Percentiles rank a stretch among this genome's conserved stretches.
These are phyloP conservation scores for Clathrus columnatus DNA, from an alignment of 768 basidiomycete genomes.

Conservation along the genomic window DNA sequence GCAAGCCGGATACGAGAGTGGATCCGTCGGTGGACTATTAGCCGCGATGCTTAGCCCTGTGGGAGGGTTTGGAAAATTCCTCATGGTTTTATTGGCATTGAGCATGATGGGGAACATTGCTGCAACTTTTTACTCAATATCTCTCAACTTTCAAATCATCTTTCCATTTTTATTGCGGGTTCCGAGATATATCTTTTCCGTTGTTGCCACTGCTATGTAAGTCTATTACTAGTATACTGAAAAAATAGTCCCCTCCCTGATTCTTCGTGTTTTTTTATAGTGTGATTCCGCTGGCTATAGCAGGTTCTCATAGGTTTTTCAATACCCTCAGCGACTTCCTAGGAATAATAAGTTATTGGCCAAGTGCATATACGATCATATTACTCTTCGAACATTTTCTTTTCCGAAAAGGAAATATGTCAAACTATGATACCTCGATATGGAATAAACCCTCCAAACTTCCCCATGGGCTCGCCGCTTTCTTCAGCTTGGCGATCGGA, in stretches of 20 bases:
- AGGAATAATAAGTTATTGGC: conserved; percentile 61
- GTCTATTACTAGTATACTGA: conserved; percentile 21
- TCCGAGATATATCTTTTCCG: conserved; percentile 62
- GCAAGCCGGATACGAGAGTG: conserved; percentile 39
- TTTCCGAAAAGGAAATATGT: conserved; percentile 45
- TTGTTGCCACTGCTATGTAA: conserved; percentile 59
- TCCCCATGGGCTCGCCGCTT: conserved; percentile 56
- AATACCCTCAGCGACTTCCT: conserved; percentile 54
- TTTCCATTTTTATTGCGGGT: conserved; percentile 48
- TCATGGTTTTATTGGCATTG: conserved; percentile 65
- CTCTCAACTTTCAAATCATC: conserved; percentile 64
- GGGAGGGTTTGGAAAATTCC: conserved; percentile 60
- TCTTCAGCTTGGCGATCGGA: conserved; percentile 40
- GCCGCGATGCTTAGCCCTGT: conserved; percentile 52
- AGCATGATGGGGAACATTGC: conserved; percentile 76
- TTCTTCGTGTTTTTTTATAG: conserved; percentile 26
- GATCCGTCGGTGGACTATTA: conserved; percentile 54
- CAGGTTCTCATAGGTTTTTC: conserved; percentile 63
- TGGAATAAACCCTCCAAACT: conserved; percentile 50
- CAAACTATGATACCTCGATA: conserved; percentile 36
- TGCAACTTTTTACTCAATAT: conserved; percentile 73
- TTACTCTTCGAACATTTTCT: conserved; percentile 58
- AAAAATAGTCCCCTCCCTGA: neutral
- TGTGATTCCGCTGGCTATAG: conserved; percentile 57
- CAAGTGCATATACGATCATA: conserved; percentile 39